phyloP scores from a whole-genome alignment of 2,329 filamentous ascomycete species.

The Sarocladiaceae sp. region DNA sequence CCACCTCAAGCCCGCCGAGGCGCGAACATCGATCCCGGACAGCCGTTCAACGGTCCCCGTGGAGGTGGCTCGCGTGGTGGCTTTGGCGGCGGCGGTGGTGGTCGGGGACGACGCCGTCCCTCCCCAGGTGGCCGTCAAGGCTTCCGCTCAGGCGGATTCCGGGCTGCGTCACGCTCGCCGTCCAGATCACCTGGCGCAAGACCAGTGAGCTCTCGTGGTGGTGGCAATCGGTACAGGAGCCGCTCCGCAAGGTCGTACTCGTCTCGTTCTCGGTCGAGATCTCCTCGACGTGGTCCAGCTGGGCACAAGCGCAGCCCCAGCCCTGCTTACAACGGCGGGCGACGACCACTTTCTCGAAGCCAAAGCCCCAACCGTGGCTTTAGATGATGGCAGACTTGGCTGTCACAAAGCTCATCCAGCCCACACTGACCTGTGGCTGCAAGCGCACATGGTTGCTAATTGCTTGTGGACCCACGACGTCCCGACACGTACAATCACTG shows the following conservation, averaged over 20 bases:
- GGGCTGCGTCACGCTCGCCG: conserved; percentile 53
- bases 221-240: conserved; percentile 38
- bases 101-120: conserved; percentile 31
- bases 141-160: conserved; percentile 47
- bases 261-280: conserved; percentile 45
- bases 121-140: conserved; percentile 19
- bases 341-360: conserved; percentile 36
- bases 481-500: too few species aligned
- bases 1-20: conserved; percentile 68
- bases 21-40: conserved; percentile 51
- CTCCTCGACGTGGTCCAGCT: conserved; percentile 30
- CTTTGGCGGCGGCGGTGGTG: conserved; percentile 29
- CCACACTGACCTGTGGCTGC: too few species aligned
- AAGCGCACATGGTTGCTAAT: too few species aligned
- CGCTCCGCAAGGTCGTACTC: conserved; percentile 39
- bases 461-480: too few species aligned
- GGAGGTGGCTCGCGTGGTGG: conserved; percentile 30
- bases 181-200: conserved; percentile 39
- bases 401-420: neutral
- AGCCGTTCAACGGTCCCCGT: conserved; percentile 26
- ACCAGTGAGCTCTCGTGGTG: conserved; percentile 22
- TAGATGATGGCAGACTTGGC: conserved; percentile 15
- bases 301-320: conserved; percentile 19
- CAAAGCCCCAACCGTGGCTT: conserved; percentile 42
- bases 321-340: conserved; percentile 25